Evolutionary conservation across 2,329 filamentous ascomycete genomes (phyloP), one percentile per base, ranked within the genome.

Genomic region (Aspergillus ibericus): DNA sequence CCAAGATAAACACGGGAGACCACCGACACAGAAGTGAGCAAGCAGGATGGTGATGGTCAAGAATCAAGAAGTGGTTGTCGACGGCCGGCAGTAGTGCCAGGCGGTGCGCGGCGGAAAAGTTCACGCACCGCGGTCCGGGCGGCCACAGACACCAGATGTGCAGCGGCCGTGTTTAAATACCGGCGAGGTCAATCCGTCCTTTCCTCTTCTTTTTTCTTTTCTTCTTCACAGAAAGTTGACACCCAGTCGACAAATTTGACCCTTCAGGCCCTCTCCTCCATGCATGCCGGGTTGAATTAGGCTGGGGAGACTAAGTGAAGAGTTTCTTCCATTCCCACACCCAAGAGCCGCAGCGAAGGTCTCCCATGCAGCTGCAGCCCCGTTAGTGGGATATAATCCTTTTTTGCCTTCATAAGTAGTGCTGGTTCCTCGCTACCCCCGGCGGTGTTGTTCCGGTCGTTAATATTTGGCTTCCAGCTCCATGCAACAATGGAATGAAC

Each of bases 231-330:
- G 77, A 84, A 86, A 85, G 82, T 85, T 85, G 77, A 79, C 68
- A 81, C 81, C 78, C 76, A 78, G 59, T 77, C 75, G 73, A 75
- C 73, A 74, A 81, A 85, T 85, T 86, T 86, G 84, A 83, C 83
- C 78, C 77, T 74, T 72, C 80, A 80, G 72, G 74, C 80, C 15
- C 62, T 62, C 60, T 64, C 62, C 69, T 72, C 70, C 69, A 78
- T 83, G 81, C 79, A 78, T 80, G 79, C 74, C 73, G 81, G 79
- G 85, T 85, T 88, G 85, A 78, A 81, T 76, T 79, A 78, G 38
- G 74, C 76, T 79, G 78, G 80, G 79, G 70, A 81, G 78, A 81
- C 71, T 59, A 72, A 42, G 78, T 60, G 72, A 72, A 70, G 69
- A 59, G 53, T 62, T 57, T 65, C 67, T 70, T 73, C 70, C 66